Conservation (phyloP, 208 protist species). For the Trypanosoma platydactyli region DNA sequence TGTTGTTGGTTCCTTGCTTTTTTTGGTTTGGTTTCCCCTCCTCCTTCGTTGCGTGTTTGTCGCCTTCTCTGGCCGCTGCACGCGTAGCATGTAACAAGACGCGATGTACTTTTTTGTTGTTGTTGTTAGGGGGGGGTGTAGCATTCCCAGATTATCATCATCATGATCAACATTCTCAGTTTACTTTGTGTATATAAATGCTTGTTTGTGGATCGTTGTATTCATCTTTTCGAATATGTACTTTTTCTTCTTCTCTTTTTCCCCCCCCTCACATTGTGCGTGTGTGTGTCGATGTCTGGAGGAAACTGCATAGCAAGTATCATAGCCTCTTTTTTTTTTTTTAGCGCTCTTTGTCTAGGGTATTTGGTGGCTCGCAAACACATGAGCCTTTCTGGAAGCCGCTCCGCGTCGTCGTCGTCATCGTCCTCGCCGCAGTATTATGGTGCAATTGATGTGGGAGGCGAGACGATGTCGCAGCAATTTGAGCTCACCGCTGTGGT, state of each 20-base stretch:
- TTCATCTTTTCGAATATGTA: too few species aligned
- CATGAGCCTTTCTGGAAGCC: neutral
- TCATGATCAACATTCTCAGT: conserved; percentile 11
- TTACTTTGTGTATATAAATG: conserved; percentile 5
- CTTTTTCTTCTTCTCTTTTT: too few species aligned
- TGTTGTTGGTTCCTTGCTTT: conserved; percentile 12
- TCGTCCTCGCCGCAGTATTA: neutral
- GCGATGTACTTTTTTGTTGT: conserved; percentile 12
- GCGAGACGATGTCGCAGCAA: conserved; percentile 18
- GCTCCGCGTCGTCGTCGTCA: conserved; percentile 11
- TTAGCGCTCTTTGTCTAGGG: neutral
- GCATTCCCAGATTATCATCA: neutral
- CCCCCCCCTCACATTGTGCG: neutral
- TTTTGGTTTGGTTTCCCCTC: conserved; percentile 1
- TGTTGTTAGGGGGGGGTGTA: neutral
- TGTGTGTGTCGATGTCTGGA: conserved; percentile 8
- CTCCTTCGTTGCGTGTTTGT: neutral
- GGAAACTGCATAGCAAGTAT: neutral
- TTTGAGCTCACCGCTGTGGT: conserved; percentile 42
- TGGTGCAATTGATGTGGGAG: conserved; percentile 2
- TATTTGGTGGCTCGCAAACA: neutral
- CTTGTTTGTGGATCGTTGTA: neutral
- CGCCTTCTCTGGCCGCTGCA: neutral
- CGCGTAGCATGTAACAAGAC: conserved; percentile 9
- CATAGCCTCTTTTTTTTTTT: conserved; percentile 13